A percentile compares a stretch with the other conserved stretches of the same genome.
These are phyloP conservation scores for Globisporangium perplexum DNA, from an alignment of 352 stramenopile genomes.

Conservation along the genomic window DNA sequence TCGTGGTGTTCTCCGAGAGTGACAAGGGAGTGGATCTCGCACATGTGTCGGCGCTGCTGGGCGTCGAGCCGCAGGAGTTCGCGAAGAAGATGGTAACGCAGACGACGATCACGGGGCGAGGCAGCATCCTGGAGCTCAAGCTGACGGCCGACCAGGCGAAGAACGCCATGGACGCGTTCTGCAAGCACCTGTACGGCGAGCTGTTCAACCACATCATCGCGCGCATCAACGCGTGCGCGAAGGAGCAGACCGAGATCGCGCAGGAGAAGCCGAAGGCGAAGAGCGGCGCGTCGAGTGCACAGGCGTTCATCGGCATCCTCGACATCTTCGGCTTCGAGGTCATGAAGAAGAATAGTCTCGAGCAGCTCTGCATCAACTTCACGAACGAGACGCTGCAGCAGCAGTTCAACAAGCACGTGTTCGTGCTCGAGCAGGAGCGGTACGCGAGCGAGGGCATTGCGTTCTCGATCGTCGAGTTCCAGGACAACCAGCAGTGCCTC, in stretches of 20 bases:
- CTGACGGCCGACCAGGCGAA: conserved; percentile 68
- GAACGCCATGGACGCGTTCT: conserved; percentile 80
- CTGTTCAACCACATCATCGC: conserved; percentile 71
- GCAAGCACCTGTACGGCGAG: conserved; percentile 81
- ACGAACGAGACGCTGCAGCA: conserved; percentile 89
- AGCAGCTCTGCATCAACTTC: conserved; percentile 91
- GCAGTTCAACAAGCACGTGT: conserved; percentile 88
- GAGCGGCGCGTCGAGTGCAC: background rate
- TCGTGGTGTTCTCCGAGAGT: conserved; percentile 47
- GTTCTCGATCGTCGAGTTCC: conserved; percentile 75
- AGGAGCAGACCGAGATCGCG: conserved; percentile 35
- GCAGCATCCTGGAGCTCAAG: conserved; percentile 72
- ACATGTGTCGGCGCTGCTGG: conserved; percentile 51
- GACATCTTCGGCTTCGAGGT: conserved; percentile 92
- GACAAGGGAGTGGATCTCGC: conserved; percentile 45
- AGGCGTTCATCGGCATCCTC: conserved; percentile 80
- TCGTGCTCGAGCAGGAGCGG: conserved; percentile 76
- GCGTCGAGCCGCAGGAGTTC: conserved; percentile 51
- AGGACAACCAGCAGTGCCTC: conserved; percentile 75
- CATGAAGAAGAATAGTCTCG: conserved; percentile 84
- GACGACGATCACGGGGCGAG: conserved; percentile 70
- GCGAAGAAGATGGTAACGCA: conserved; percentile 80
- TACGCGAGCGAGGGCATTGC: conserved; percentile 73
- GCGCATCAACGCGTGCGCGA: conserved; percentile 72
- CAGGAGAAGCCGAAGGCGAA: conserved; percentile 9